Evolutionary conservation across 208 protist species (phyloP).

Genomic region (Tritrichomonas musculus): DNA sequence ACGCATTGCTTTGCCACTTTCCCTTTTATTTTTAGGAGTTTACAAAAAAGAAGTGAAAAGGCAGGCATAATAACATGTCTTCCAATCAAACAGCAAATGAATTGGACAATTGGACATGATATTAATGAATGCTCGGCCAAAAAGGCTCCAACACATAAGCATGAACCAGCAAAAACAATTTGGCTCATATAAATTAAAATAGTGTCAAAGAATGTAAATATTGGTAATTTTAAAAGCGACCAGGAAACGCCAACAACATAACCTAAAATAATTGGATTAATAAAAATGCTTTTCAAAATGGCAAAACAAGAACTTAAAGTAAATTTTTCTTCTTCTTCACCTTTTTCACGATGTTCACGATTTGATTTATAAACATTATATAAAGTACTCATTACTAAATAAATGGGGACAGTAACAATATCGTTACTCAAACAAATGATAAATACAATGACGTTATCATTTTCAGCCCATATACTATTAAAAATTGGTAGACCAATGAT

Average conservation of each 20-base stretch:
- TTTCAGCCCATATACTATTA: neutral
- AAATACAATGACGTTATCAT: neutral
- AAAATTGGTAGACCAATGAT: slow-evolving; percentile 21
- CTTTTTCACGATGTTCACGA: neutral
- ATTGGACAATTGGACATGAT: neutral
- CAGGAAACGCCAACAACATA: neutral
- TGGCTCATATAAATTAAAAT: neutral
- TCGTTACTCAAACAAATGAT: neutral
- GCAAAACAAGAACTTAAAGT: neutral
- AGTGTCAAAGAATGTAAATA: neutral
- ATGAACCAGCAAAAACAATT: neutral
- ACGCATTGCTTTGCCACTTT: neutral
- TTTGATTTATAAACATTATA: neutral
- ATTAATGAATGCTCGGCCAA: neutral
- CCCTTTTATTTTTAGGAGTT: neutral
- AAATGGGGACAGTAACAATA: neutral
- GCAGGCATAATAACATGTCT: neutral
- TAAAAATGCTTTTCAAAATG: neutral
- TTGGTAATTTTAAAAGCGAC: neutral
- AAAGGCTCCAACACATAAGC: neutral
- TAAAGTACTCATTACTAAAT: neutral
- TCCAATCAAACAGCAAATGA: neutral
- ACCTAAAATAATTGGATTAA: neutral
- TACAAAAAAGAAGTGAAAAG: neutral
- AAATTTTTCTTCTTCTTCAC: slow-evolving; percentile 28